A percentile compares a stretch with the other conserved stretches of the same genome.
phyloP scores from a whole-genome alignment of 2,329 filamentous ascomycete genomes.

The Hypoxylon sp. region DNA sequence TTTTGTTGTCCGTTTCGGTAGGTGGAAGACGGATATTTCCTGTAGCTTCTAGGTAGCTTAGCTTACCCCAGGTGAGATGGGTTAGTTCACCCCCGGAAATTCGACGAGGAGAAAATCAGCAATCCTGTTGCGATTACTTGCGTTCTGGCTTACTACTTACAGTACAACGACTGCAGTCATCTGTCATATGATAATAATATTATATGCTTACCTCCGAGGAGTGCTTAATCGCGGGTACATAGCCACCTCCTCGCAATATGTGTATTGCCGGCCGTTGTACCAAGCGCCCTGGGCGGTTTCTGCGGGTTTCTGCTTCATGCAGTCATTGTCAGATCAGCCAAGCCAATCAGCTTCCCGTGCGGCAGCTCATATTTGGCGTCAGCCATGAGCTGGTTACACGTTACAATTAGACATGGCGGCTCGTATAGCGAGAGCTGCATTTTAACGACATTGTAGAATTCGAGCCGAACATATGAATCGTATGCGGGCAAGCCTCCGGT shows the following conservation, averaged over 20 bases:
- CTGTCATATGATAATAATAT: conserved; percentile 6
- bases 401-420: conserved; percentile 8
- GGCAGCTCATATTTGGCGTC: conserved; percentile 11
- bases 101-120: conserved; percentile 13
- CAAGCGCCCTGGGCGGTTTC: neutral
- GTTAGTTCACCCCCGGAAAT: neutral
- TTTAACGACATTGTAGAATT: conserved; percentile 16
- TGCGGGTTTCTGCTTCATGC: conserved; percentile 3
- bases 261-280: neutral
- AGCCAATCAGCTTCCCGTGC: conserved; percentile 10
- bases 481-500: conserved; percentile 5
- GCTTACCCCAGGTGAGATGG: conserved; percentile 8
- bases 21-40: neutral
- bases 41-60: conserved; percentile 1
- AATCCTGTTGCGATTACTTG: conserved; percentile 3
- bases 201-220: neutral
- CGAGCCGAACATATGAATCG: conserved; percentile 13
- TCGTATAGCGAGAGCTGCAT: conserved; percentile 13
- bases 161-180: conserved; percentile 10
- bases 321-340: conserved; percentile 17
- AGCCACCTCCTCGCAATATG: conserved; percentile 38
- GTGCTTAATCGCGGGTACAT: conserved; percentile 27
- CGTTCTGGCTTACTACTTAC: conserved; percentile 25
- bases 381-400: neutral
- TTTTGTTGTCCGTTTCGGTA: conserved; percentile 1